These are phyloP conservation scores for Rhododendron ovatum DNA, from an alignment of 148 eudicot species.

Conservation along the genomic window DNA sequence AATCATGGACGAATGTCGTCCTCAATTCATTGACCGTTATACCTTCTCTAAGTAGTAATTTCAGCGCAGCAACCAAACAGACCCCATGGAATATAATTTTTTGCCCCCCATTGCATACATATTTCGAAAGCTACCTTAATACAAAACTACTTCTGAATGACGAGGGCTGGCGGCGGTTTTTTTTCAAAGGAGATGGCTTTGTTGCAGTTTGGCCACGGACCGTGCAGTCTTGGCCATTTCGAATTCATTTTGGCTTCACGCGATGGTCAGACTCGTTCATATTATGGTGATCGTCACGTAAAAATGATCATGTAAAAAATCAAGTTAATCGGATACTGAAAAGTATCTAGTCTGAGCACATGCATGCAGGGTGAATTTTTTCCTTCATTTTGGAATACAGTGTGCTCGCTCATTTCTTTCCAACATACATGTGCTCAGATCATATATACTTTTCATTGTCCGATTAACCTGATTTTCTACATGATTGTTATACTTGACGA, in stretches of 20 bases:
- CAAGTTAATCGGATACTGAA: no score
- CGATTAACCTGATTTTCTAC: not conserved
- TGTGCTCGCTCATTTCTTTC: not conserved
- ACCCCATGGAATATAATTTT: not conserved
- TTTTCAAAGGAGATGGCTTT: not conserved
- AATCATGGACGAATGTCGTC: conserved; percentile 1
- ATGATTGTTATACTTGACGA: no score
- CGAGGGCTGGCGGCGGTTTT: not conserved
- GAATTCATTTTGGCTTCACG: no score
- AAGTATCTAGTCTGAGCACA: no score
- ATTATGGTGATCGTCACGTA: no score
- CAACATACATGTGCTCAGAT: not conserved
- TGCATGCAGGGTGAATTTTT: no score
- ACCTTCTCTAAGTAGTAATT: not conserved
- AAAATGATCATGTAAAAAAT: no score
- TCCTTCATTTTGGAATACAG: no score
- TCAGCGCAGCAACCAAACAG: not conserved
- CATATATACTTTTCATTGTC: not conserved
- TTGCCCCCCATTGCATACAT: not conserved
- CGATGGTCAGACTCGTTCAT: no score
- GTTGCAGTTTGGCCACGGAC: not conserved
- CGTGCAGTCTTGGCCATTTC: no score
- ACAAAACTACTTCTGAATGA: not conserved
- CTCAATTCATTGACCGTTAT: not conserved
- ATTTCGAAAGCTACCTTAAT: not conserved